Evolutionary conservation across 768 basidiomycete species (phyloP).

Genomic region (Sarcodon sp.): DNA sequence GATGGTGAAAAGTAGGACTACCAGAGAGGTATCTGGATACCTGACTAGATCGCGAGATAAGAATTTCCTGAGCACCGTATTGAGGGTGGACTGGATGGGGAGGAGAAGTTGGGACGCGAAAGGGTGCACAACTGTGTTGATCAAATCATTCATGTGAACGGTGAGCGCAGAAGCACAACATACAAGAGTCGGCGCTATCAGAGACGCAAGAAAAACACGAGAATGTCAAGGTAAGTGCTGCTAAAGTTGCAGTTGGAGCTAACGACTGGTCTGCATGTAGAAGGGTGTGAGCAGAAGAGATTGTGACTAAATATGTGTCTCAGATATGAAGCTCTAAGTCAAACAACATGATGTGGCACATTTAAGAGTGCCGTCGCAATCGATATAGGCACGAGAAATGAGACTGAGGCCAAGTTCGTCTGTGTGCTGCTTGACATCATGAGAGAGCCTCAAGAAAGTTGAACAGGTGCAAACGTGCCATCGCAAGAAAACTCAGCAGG

Average conservation of each 20-base stretch:
- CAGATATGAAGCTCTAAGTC: background rate
- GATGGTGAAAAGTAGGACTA: constrained; percentile 2
- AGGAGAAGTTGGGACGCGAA: constrained; percentile 44
- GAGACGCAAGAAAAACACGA: background rate
- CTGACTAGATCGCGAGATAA: constrained; percentile 44
- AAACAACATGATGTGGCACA: constrained; percentile 15
- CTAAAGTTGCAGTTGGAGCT: background rate
- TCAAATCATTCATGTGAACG: background rate
- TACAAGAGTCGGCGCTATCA: background rate
- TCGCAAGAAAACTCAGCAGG: constrained; percentile 32
- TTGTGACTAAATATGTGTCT: constrained; percentile 5
- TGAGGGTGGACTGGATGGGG: constrained; percentile 38
- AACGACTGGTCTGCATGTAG: background rate
- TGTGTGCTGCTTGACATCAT: constrained; percentile 35
- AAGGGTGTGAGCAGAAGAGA: background rate
- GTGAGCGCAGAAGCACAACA: background rate
- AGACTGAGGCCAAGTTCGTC: constrained; percentile 40
- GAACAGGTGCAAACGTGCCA: background rate
- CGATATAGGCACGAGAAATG: constrained; percentile 40
- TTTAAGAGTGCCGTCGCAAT: constrained; percentile 27
- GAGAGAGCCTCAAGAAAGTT: constrained; percentile 2
- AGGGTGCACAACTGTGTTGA: constrained; percentile 21
- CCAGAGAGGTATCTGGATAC: constrained; percentile 20
- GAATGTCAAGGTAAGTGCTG: background rate
- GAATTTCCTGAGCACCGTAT: constrained; percentile 40